Conservation (phyloP, 108 stramenopile genomes). For the Nitzschia inconspicua region DNA sequence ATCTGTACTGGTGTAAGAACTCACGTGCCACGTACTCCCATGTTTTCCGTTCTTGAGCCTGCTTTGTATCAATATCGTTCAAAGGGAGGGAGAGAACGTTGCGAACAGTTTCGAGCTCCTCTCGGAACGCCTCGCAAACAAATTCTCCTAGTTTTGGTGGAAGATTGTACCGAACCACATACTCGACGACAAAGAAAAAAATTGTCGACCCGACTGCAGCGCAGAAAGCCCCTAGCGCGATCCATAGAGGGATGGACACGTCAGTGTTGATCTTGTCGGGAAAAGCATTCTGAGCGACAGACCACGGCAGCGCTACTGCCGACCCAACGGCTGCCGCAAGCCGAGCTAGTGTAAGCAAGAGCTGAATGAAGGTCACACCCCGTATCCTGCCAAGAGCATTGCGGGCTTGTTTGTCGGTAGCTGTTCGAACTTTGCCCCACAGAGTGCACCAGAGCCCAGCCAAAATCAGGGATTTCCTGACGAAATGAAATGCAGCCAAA, state of each 20-base stretch:
- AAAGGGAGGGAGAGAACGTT: background rate
- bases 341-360: conserved; percentile 7
- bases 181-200: conserved; percentile 18
- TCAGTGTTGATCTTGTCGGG: background rate
- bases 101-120: conserved; percentile 18
- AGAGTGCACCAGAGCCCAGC: conserved; percentile 16
- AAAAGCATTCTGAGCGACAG: background rate
- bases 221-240: conserved; percentile 9
- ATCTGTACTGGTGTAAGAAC: conserved; percentile 27
- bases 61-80: conserved; percentile 19
- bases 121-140: conserved; percentile 20
- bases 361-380: conserved; percentile 5
- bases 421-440: conserved; percentile 3
- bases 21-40: conserved; percentile 40
- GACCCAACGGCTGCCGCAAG: conserved; percentile 2
- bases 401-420: background rate
- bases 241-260: conserved; percentile 1
- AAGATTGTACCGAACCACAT: conserved; percentile 16
- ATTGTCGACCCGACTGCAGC: conserved; percentile 1
- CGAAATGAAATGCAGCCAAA: conserved; percentile 17
- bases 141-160: conserved; percentile 14
- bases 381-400: conserved; percentile 2
- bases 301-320: conserved; percentile 16
- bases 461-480: conserved; percentile 14
- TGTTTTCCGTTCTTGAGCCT: conserved; percentile 14